phyloP scores from a whole-genome alignment of 805 yeast genomes.

The Candida fluviatilis region DNA sequence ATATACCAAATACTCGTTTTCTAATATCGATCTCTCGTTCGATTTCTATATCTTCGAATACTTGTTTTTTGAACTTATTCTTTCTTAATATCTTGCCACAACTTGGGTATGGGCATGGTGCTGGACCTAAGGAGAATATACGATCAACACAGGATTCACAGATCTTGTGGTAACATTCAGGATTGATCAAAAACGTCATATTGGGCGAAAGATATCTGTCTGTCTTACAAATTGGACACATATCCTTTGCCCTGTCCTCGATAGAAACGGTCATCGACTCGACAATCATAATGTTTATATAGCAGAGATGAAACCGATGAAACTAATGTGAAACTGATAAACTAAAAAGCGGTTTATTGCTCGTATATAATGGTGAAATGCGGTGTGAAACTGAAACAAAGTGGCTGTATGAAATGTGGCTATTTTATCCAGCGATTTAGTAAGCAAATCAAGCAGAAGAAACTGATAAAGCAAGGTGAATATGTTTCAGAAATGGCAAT shows the following conservation, averaged over 20 bases:
- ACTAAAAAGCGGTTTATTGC: too few relatives aligned
- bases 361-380: too few relatives aligned
- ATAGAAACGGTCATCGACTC: slow-evolving; percentile 3
- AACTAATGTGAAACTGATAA: too few relatives aligned
- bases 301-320: too few relatives aligned
- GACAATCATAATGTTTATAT: slow-evolving; percentile 2
- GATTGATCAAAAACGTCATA: slow-evolving; percentile 86
- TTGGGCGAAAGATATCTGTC: slow-evolving; percentile 92
- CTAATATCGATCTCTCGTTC: slow-evolving; percentile 93
- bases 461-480: too few relatives aligned
- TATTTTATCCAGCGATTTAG: too few relatives aligned
- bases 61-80: slow-evolving; percentile 86
- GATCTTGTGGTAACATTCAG: slow-evolving; percentile 97
- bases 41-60: slow-evolving; percentile 84
- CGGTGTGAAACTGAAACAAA: too few relatives aligned
- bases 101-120: slow-evolving; percentile 91
- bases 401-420: too few relatives aligned
- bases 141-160: slow-evolving; percentile 97
- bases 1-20: slow-evolving; percentile 67
- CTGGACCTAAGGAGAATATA: slow-evolving; percentile 90
- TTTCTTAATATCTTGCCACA: slow-evolving; percentile 86
- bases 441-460: too few relatives aligned
- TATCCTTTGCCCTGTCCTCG: slow-evolving; percentile 60
- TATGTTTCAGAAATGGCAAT: too few relatives aligned
- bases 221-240: slow-evolving; percentile 97